Percentiles rank a stretch among this genome's conserved stretches.
These are phyloP conservation scores for Plectosphaerella sp. DNA, from an alignment of 2,329 filamentous ascomycete genomes.

Conservation along the genomic window DNA sequence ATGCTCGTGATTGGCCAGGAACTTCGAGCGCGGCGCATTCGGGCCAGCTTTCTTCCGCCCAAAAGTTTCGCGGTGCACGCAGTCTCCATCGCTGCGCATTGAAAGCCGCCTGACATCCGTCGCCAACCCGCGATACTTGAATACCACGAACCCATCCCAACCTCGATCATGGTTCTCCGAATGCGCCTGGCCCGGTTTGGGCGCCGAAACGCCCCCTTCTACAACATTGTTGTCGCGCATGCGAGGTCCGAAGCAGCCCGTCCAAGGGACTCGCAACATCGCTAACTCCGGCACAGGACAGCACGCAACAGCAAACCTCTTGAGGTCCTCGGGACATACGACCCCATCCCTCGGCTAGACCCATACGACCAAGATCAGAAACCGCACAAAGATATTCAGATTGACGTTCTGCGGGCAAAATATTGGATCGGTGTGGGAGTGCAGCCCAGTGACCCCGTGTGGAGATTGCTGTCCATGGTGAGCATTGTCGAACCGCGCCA, in stretches of 20 bases:
- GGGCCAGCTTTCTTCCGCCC: too few relatives aligned
- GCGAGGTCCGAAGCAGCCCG: slow-evolving; percentile 61
- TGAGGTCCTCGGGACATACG: slow-evolving; percentile 84
- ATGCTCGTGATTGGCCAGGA: too few relatives aligned
- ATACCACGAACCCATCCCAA: background rate
- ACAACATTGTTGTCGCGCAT: slow-evolving; percentile 96
- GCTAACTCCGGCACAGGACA: slow-evolving; percentile 49
- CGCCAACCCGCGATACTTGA: too few relatives aligned
- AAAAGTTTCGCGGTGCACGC: too few relatives aligned
- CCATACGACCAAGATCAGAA: slow-evolving; percentile 58
- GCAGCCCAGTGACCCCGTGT: slow-evolving; percentile 86
- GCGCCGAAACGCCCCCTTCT: slow-evolving; percentile 81
- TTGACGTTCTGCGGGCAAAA: slow-evolving; percentile 75
- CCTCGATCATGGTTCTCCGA: slow-evolving; percentile 72
- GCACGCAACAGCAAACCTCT: slow-evolving; percentile 84
- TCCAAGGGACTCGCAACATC: background rate
- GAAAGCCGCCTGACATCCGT: too few relatives aligned
- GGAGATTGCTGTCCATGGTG: slow-evolving; percentile 82
- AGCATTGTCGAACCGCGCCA: slow-evolving; percentile 10
- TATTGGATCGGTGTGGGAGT: slow-evolving; percentile 98
- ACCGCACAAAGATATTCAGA: slow-evolving; percentile 84
- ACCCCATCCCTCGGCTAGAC: slow-evolving; percentile 60
- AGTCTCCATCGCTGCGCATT: too few relatives aligned
- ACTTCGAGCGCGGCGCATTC: too few relatives aligned
- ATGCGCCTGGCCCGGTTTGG: slow-evolving; percentile 94